These are phyloP conservation scores for Ceratobasidium sp. DNA, from an alignment of 1,284 basidiomycete species.

Conservation along the genomic window DNA sequence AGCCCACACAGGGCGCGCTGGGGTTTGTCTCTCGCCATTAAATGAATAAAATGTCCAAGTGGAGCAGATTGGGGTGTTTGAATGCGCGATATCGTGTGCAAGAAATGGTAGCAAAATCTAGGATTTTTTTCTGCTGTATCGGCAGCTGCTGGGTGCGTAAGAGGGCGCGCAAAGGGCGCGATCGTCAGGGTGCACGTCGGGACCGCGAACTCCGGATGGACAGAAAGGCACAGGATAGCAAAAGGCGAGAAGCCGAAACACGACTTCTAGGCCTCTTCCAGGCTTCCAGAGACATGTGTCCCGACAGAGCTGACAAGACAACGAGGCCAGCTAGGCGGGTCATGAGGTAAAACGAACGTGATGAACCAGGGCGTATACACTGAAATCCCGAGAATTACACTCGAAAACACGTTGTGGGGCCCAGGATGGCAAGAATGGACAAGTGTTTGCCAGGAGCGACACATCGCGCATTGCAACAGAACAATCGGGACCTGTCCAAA, in stretches of 20 bases:
- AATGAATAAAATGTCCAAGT: background rate
- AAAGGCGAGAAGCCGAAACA: slow-evolving; percentile 33
- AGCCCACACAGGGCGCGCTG: slow-evolving; percentile 11
- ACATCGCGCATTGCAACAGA: background rate
- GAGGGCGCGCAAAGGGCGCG: background rate
- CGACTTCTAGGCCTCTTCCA: slow-evolving; percentile 16
- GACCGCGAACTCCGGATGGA: background rate
- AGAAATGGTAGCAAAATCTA: background rate
- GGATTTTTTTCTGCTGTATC: background rate
- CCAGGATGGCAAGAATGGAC: slow-evolving; percentile 29
- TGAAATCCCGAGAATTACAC: slow-evolving; percentile 23
- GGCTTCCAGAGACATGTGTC: slow-evolving; percentile 23
- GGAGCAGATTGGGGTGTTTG: background rate
- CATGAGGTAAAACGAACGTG: slow-evolving; percentile 34
- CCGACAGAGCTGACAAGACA: slow-evolving; percentile 19
- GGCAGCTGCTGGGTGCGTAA: background rate
- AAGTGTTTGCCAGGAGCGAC: slow-evolving; percentile 25
- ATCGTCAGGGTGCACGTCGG: slow-evolving; percentile 2
- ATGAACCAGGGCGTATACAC: background rate
- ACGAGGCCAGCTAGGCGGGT: slow-evolving; percentile 10
- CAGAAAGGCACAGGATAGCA: slow-evolving; percentile 24
- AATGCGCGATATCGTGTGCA: background rate
- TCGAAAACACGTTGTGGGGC: slow-evolving; percentile 23
- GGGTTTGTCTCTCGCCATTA: background rate
- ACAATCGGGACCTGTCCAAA: slow-evolving; percentile 30